These are phyloP conservation scores for Pontederia paniculata DNA, from an alignment of 176 grass and related monocot species.

Conservation along the genomic window DNA sequence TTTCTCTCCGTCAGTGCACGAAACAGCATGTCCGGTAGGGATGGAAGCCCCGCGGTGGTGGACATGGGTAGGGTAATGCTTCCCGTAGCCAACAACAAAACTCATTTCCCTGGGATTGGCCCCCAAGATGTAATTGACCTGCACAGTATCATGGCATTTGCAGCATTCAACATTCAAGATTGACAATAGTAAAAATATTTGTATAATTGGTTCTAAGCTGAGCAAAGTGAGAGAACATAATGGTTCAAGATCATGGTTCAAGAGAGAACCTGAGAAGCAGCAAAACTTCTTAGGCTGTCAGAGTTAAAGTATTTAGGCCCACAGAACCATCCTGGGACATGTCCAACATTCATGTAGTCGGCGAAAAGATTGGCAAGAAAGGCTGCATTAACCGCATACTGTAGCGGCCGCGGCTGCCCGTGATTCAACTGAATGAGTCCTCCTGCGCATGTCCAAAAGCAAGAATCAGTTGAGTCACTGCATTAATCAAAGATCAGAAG, in stretches of 20 bases:
- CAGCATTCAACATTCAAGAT: no score
- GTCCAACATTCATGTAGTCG: not conserved
- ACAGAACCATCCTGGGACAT: not conserved
- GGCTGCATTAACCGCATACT: not conserved
- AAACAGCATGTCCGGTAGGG: conserved; percentile 21
- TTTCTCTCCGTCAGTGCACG: not conserved
- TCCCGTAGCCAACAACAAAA: conserved; percentile 67
- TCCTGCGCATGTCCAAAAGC: no score
- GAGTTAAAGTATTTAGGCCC: no score
- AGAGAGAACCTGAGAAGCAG: no score
- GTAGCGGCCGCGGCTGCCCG: not conserved
- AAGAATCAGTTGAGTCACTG: no score
- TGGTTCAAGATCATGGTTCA: no score
- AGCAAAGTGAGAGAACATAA: no score
- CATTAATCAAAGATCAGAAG: no score
- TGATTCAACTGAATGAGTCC: no score
- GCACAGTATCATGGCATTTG: no score
- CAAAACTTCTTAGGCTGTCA: no score
- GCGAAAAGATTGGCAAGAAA: not conserved
- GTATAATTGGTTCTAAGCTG: not conserved
- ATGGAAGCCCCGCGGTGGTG: conserved; percentile 82
- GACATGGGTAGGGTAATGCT: conserved; percentile 37
- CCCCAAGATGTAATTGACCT: conserved; percentile 63
- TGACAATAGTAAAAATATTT: not conserved
- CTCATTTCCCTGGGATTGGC: conserved; percentile 65